Percentiles rank a stretch among this genome's conserved stretches.
These are phyloP conservation scores for Calonectria pteridis DNA, from an alignment of 2,329 filamentous ascomycete species.

Conservation along the genomic window DNA sequence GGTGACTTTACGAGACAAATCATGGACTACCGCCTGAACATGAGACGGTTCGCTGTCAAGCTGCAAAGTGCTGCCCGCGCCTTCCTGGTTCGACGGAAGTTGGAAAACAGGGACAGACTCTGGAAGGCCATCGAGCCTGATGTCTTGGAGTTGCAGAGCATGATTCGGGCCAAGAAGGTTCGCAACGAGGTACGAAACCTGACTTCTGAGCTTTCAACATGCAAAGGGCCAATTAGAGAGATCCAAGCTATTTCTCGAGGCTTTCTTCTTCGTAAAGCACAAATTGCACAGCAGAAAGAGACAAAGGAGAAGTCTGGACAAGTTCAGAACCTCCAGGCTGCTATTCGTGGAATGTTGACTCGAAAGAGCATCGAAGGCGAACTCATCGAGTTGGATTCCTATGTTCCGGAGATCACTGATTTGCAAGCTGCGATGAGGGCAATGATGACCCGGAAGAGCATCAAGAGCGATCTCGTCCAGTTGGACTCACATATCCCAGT, in stretches of 20 bases:
- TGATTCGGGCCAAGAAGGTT: slow-evolving; percentile 78
- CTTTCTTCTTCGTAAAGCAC: slow-evolving; percentile 71
- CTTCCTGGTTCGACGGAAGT: slow-evolving; percentile 75
- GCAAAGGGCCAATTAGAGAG: slow-evolving; percentile 72
- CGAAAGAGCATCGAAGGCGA: slow-evolving; percentile 69
- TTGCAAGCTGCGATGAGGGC: slow-evolving; percentile 78
- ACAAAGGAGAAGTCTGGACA: slow-evolving; percentile 64
- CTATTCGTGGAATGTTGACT: slow-evolving; percentile 74
- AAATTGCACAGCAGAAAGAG: slow-evolving; percentile 68
- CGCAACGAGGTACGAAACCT: slow-evolving; percentile 69
- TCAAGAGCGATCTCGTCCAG: slow-evolving; percentile 65
- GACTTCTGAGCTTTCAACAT: slow-evolving; percentile 71
- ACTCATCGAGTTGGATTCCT: slow-evolving; percentile 63
- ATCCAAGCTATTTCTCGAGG: slow-evolving; percentile 77
- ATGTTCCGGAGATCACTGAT: slow-evolving; percentile 63
- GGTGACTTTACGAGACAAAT: slow-evolving; percentile 91
- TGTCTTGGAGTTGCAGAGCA: slow-evolving; percentile 84
- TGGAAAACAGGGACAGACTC: slow-evolving; percentile 72
- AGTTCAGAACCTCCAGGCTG: slow-evolving; percentile 73
- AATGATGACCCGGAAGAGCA: slow-evolving; percentile 65
- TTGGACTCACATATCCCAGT: slow-evolving; percentile 64
- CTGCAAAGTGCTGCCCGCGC: slow-evolving; percentile 86
- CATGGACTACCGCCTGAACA: slow-evolving; percentile 82
- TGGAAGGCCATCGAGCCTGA: slow-evolving; percentile 79
- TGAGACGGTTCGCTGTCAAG: slow-evolving; percentile 82